Evolutionary conservation across 352 stramenopile genomes (phyloP), one percentile per base, ranked within the genome.

Genomic region (Pythium volutum): DNA sequence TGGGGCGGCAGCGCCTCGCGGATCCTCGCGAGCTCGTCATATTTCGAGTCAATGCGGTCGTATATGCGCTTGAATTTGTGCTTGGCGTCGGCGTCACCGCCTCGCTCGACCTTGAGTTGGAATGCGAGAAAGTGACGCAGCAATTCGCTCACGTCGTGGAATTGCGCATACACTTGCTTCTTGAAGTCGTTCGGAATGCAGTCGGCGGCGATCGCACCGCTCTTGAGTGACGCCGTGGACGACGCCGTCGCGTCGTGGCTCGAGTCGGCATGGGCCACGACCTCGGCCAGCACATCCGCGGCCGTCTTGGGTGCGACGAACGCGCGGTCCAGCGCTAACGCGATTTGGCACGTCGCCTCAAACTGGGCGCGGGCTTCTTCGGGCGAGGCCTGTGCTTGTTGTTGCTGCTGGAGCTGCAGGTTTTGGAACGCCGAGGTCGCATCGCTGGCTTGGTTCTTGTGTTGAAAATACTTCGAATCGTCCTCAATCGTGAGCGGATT

Each of bases 1-100:
- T 92, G 83, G 1, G 86, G 84, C 18, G 86, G 86, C 25, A 95
- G 56, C 8, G 82, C 81, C 53, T 92, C 81, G 18, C 86, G 81
- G 63, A 93, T 84, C 67, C 87, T 90, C n/a, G 80, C 70, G 7
- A 95, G 60, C 54, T 95, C 80, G 64, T 93, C 86, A 65, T 93
- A 95, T 67, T 95, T 95, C 61, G 78, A 84, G 38, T 84, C 78
- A 76, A 95, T 95, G 61, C 89, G 89, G 48, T 88, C 86, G n/a
- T 88, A 74, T 48, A 95, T 95, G 48, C 78, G 77, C 59, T 91
- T 87, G 52, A 95, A 77, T 56, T 95, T 95, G 53, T 69, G 73
- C 59, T 87, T 73, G 16, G 80, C 81, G 46, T 93, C 79, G 54
- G 74, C 45, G 39, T 76, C 67, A 14, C 70, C 75, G 10, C 78